Evolutionary conservation across 257 asterid genomes (phyloP), one percentile per base, ranked within the genome.

Genomic region (Avicennia marina): DNA sequence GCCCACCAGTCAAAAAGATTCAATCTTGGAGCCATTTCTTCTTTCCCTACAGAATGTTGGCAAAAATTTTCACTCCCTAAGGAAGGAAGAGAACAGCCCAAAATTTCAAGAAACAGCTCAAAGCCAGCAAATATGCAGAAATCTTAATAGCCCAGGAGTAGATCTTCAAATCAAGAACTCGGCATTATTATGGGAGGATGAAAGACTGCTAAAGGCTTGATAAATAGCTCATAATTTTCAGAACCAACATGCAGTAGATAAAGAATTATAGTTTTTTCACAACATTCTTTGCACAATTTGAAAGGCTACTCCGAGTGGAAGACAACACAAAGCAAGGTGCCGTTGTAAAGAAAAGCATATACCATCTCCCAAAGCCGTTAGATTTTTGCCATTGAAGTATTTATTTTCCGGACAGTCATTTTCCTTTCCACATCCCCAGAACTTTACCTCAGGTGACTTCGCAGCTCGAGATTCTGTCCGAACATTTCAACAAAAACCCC

Each of bases 21-120:
- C 73, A 75, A 66, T 75, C 63, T 80, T 75, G 82, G 90, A 76
- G 79, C 86, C 94, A 85, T 85, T 69, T 62, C 40, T 41, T 21
- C 38, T 33, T 62, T 38, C 22, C 26, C 40, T 7, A 7, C n/a
- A n/a, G n/a, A n/a, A n/a, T n/a, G n/a, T n/a, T n/a, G n/a, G n/a
- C n/a, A n/a, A n/a, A n/a, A 24, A n/a, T 39, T 36, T 15, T 26
- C 66, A 42, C 56, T 22, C 19, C 4, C 19, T 4, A 12, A 46
- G 21, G 38, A 9, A 54, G 20, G 31, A 24, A 39, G 24, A 22
- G 18, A 24, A 48, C 49, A 47, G 33, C 52, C 55, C 58, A 41
- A 24, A 29, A 40, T 52, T 44, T n/a, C 54, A 47, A 67, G 55
- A n/a, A 29, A 62, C 48, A 40, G 50, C 44, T 24, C 16, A 53